Conservation (phyloP, 2,329 filamentous ascomycete species). For the Teratosphaeria epicoccoides region DNA sequence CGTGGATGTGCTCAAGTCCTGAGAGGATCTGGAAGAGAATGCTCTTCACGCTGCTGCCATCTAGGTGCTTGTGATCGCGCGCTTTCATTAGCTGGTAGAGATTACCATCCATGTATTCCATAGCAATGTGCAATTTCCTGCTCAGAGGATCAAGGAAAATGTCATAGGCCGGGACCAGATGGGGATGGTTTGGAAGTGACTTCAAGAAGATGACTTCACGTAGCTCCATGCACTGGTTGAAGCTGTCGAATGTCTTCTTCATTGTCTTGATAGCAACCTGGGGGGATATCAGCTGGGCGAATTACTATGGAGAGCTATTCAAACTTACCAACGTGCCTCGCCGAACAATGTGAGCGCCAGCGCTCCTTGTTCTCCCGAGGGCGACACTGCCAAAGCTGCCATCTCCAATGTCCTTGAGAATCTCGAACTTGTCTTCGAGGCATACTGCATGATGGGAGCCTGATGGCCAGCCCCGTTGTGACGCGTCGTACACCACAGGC, state of each 20-base stretch:
- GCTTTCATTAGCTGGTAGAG: conserved; percentile 99
- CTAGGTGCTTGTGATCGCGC: conserved; percentile 85
- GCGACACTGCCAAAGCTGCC: conserved; percentile 96
- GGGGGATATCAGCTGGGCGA: conserved; percentile 7
- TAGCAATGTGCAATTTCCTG: conserved; percentile 93
- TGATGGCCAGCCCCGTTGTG: conserved; percentile 52
- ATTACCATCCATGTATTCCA: conserved; percentile 99
- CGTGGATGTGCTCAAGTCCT: conserved; percentile 92
- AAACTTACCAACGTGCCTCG: conserved; percentile 79
- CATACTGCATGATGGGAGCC: conserved; percentile 41
- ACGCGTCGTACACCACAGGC: conserved; percentile 62
- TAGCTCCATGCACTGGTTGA: conserved; percentile 79
- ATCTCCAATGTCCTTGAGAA: conserved; percentile 96
- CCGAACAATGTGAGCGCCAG: conserved; percentile 77
- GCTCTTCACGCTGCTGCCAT: conserved; percentile 88
- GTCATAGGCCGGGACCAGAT: conserved; percentile 93
- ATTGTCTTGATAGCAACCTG: conserved; percentile 99
- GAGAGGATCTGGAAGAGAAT: conserved; percentile 95
- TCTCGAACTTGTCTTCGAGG: conserved; percentile 90
- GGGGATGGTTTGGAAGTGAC: conserved; percentile 74
- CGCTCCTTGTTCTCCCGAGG: conserved; percentile 80
- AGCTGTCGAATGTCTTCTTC: conserved; percentile 98
- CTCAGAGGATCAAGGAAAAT: conserved; percentile 95
- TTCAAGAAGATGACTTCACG: conserved; percentile 94
- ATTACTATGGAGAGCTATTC: not conserved